Evolutionary conservation across 495 filamentous ascomycete species (phyloP), one percentile per base, ranked within the genome.

Genomic region (Lasiosphaeriaceae sp.): DNA sequence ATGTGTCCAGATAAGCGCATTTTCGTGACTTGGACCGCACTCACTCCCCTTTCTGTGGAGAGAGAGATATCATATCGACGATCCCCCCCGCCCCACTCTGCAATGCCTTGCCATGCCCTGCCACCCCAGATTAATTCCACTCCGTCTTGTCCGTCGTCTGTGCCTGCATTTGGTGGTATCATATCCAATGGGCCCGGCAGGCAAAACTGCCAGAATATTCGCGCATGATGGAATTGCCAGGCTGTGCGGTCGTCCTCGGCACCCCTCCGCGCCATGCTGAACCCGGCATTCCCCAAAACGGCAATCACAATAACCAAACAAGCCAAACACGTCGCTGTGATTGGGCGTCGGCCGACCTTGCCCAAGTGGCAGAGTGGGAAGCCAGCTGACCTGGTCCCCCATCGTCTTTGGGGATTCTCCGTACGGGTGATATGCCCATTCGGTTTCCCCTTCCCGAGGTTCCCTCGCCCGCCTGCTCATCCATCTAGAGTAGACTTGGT

Each of bases 261-360:
- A 11, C 39, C n/a, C 14, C n/a, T 17, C 14, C 5, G 39, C 12
- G 39, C 39, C 39, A 43, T 43, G 39, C 39, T 12, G 8, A 4
- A 6, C 39, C 39, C 39, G 39, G 39, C 39, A 43, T 17, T 43
- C 5, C 39, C 45, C 19, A 47, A 47, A 47, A 12, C 4, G 45
- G 45, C 19, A 47, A 51, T 55, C 58, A 60, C 52, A 52, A 47
- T 60, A 52, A 31, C 55, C 47, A 14, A 37, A 35, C 3, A 20
- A 52, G 45, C 55, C 47, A 14, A 37, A 35, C 3, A 20, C 37
- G 12, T 11, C 17, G 24, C 37, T 60, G 5, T 55, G 58, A 60
- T 60, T 60, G 58, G 58, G 29, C 47, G 8, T 31, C 44, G 34
- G 19, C 45, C 19, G 6, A 47, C 6, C 6, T 47, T 21, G 45